Percentiles rank a stretch among this genome's conserved stretches.
phyloP scores from a whole-genome alignment of 1,284 basidiomycete species.

The Leccinum variabile region DNA sequence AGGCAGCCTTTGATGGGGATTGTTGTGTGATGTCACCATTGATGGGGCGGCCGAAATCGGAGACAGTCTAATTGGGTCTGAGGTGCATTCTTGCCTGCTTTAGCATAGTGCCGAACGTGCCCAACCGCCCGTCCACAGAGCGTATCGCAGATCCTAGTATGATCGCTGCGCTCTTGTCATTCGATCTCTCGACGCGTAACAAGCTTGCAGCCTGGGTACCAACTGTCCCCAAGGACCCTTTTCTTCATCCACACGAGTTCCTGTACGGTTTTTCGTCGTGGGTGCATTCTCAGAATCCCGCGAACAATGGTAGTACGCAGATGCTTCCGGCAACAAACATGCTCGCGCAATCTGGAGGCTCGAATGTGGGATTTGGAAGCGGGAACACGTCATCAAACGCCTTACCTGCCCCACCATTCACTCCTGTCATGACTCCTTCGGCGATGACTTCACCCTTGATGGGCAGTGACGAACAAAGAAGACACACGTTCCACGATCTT shows the following conservation, averaged over 20 bases:
- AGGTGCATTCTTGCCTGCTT: constrained; percentile 43
- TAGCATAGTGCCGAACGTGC: constrained; percentile 4
- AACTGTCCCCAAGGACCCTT: constrained; percentile 71
- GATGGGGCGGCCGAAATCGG: constrained; percentile 68
- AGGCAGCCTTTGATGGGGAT: constrained; percentile 50
- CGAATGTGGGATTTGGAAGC: constrained; percentile 14
- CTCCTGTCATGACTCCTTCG: constrained; percentile 4
- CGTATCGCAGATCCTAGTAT: constrained; percentile 69
- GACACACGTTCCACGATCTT: constrained; percentile 65
- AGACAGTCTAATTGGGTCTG: constrained; percentile 56
- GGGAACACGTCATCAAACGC: constrained; percentile 13
- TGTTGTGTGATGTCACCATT: constrained; percentile 73
- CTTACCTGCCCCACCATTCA: constrained; percentile 19
- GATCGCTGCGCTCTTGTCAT: constrained; percentile 65
- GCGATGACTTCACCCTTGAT: constrained; percentile 12
- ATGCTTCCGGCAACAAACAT: constrained; percentile 2
- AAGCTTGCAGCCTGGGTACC: constrained; percentile 49
- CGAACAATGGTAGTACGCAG: constrained; percentile 16
- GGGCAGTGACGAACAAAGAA: constrained; percentile 33
- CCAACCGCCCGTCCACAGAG: constrained; percentile 47
- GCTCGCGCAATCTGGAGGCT: constrained; percentile 15
- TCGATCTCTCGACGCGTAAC: constrained; percentile 65
- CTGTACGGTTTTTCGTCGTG: constrained; percentile 42
- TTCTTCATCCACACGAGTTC: constrained; percentile 63
- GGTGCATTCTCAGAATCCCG: constrained; percentile 23